Evolutionary conservation across 225 moss, liverwort and hornwort genomes (phyloP), one percentile per base, ranked within the genome.

Genomic region (Bryum argenteum): DNA sequence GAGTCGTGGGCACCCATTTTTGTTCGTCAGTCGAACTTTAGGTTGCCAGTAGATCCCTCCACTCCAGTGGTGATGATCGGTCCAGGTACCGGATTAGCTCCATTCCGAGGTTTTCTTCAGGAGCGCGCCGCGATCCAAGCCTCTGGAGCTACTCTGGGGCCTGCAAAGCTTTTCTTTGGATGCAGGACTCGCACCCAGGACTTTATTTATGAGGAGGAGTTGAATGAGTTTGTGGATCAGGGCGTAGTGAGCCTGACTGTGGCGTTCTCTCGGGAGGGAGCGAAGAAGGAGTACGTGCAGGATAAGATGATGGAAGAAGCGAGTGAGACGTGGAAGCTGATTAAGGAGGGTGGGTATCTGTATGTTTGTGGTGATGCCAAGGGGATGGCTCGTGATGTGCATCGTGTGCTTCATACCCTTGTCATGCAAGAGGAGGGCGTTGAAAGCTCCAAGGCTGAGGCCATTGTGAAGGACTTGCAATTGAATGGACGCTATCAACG

Each of bases 331-430:
- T 98, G 94, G 94, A 83, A 41, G 41, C 65, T 85, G 45, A 82
- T 98, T 14, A 83, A 78, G 1, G 81, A 67, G 8, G 91, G 94
- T 26, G 98, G 92, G 0, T 94, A 94, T 62, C 24, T 98, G 37
- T 98, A 98, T 54, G 94, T 98, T 11, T 98, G 98, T 62, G 98
- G 98, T 9, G 98, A 98, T 66, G 98, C 98, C 5, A 98, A 98
- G 75, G 94, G 98, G 26, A 98, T 89, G 98, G 98, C 98, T 0
- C 83, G 82, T 58, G 98, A 98, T 68, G 98, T 98, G 40, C 92
- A 98, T 70, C 75, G 88, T 28, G 86, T 89, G 71, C 48, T 98
- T 79, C 98, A 91, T 20, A 86, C 82, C 7, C 74, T 98, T 55
- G 82, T 98, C 24, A 83, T 87, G 75, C 87, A 94, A 77, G 88